These are phyloP conservation scores for Lepiota brunneoincarnata DNA, from an alignment of 768 basidiomycete species.

Conservation along the genomic window DNA sequence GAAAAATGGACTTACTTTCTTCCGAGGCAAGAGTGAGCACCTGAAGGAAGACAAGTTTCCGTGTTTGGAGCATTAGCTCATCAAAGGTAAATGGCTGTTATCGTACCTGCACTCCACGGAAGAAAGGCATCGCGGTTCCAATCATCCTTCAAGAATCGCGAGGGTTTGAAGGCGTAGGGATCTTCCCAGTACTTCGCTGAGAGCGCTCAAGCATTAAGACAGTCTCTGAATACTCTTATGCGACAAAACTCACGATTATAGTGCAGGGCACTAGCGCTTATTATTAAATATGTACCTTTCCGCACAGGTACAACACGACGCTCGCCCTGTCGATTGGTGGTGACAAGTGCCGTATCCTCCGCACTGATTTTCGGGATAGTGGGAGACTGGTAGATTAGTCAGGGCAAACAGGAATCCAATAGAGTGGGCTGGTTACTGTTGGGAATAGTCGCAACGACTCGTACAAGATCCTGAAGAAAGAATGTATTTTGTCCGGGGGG, in stretches of 20 bases:
- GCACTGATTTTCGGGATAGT: constrained; percentile 41
- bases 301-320: constrained; percentile 37
- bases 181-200: constrained; percentile 55
- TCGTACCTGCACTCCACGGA: too few relatives aligned
- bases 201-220: background rate
- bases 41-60: constrained; percentile 14
- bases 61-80: too few relatives aligned
- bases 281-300: constrained; percentile 32
- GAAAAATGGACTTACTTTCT: constrained; percentile 29
- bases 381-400: constrained; percentile 26
- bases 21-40: constrained; percentile 42
- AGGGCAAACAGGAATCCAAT: background rate
- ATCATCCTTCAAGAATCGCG: constrained; percentile 14
- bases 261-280: constrained; percentile 41
- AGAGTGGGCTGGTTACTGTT: background rate
- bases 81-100: background rate
- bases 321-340: constrained; percentile 33
- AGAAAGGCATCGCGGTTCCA: background rate
- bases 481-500: too few relatives aligned
- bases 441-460: too few relatives aligned
- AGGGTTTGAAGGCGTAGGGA: constrained; percentile 38
- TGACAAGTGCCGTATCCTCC: constrained; percentile 41
- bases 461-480: too few relatives aligned
- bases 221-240: background rate
- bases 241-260: constrained; percentile 41